Evolutionary conservation across 805 yeast genomes (phyloP).

Genomic region (Yarrowia phangngaensis): DNA sequence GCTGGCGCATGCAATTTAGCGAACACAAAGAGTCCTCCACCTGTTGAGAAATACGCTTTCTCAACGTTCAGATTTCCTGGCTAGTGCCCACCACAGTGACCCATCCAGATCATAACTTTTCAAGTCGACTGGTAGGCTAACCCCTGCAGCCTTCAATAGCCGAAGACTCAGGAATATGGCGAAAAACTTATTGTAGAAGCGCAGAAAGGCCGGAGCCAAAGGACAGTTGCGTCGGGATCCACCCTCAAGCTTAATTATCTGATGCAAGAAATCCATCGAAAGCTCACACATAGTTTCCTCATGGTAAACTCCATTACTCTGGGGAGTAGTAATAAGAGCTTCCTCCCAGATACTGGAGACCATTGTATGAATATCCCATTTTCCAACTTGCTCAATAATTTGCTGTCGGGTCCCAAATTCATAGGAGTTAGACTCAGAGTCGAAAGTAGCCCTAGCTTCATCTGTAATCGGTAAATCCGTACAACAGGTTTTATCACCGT

Average conservation of each 20-base stretch:
- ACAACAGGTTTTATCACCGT: not conserved
- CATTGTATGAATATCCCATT: not conserved
- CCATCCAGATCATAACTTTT: constrained; percentile 10
- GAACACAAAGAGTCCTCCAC: too few relatives aligned
- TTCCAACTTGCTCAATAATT: not conserved
- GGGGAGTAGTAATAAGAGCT: constrained; percentile 3
- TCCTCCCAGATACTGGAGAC: constrained; percentile 3
- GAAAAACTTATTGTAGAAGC: constrained; percentile 13
- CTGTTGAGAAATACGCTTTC: too few relatives aligned
- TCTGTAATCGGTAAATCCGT: not conserved
- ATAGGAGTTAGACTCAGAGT: not conserved
- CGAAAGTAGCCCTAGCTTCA: not conserved
- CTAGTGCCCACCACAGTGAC: constrained; percentile 6
- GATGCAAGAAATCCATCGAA: not conserved
- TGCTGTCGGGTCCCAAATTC: not conserved
- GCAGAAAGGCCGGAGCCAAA: not conserved
- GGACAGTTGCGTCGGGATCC: not conserved
- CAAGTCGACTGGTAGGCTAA: not conserved
- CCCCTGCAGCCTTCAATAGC: constrained; percentile 5
- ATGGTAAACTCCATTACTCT: constrained; percentile 3
- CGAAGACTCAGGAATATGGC: constrained; percentile 19
- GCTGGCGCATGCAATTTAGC: too few relatives aligned
- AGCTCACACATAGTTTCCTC: constrained; percentile 3
- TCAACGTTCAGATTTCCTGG: not conserved
- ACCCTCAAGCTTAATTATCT: not conserved